Conservation (phyloP, 768 basidiomycete species). For the Daedalea quercina region DNA sequence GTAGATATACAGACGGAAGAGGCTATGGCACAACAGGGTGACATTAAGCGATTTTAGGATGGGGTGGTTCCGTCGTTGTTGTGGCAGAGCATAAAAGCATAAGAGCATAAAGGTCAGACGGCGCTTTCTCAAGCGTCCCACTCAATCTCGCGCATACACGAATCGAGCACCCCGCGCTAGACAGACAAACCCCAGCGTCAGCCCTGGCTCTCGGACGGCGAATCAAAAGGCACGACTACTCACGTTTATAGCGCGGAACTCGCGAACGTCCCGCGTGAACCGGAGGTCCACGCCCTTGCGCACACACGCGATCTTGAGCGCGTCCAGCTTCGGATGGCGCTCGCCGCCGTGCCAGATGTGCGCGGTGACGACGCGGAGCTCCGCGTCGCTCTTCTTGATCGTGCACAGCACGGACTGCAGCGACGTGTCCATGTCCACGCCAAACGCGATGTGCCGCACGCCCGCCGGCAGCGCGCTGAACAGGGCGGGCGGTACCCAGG, state of each 20-base stretch:
- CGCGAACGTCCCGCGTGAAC: slow-evolving; percentile 42
- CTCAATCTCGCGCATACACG: neutral
- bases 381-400: slow-evolving; percentile 37
- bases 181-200: slow-evolving; percentile 1
- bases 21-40: neutral
- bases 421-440: slow-evolving; percentile 48
- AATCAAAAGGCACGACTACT: slow-evolving; percentile 19
- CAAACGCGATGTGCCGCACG: slow-evolving; percentile 53
- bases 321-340: slow-evolving; percentile 41
- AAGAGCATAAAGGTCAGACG: neutral
- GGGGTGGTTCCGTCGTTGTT: neutral
- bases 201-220: slow-evolving; percentile 1
- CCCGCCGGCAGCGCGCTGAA: slow-evolving; percentile 42
- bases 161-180: slow-evolving; percentile 7
- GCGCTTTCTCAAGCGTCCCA: neutral
- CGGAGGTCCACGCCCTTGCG: slow-evolving; percentile 50
- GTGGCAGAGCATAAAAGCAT: neutral
- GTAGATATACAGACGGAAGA: neutral
- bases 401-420: slow-evolving; percentile 49
- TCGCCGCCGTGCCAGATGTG: slow-evolving; percentile 49
- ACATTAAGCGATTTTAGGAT: neutral
- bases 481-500: slow-evolving; percentile 36
- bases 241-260: slow-evolving; percentile 47
- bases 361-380: slow-evolving; percentile 44
- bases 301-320: slow-evolving; percentile 60